Conservation (phyloP, 805 yeast species). For the Lachancea dasiensis region DNA sequence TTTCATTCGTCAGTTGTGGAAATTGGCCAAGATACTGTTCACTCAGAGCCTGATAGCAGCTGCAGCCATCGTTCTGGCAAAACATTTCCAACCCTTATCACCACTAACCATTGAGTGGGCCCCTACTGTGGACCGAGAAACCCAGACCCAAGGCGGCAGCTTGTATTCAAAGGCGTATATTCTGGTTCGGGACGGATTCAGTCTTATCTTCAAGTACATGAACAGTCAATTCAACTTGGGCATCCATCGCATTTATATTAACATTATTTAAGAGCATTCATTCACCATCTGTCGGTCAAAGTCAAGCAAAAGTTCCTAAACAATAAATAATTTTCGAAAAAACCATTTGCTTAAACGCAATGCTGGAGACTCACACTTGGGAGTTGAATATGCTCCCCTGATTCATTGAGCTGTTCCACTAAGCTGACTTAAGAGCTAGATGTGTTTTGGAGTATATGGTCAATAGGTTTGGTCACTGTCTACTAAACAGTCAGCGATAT, state of each 20-base stretch:
- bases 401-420: too few relatives aligned
- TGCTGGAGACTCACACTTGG: too few relatives aligned
- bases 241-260: constrained; percentile 2
- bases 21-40: not conserved
- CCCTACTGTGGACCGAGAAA: not conserved
- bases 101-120: constrained; percentile 2
- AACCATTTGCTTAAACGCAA: too few relatives aligned
- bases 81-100: constrained; percentile 1
- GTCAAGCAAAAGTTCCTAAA: not conserved
- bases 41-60: not conserved
- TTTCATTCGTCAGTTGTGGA: not conserved
- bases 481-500: too few relatives aligned
- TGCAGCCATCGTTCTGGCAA: constrained; percentile 3
- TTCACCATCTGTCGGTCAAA: not conserved
- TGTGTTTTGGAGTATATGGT: too few relatives aligned
- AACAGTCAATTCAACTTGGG: constrained; percentile 1
- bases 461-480: too few relatives aligned
- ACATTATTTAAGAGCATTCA: not conserved
- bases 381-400: too few relatives aligned
- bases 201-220: constrained; percentile 1
- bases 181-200: constrained; percentile 1
- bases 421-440: too few relatives aligned
- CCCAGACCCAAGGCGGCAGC: not conserved
- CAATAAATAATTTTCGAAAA: too few relatives aligned
- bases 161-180: not conserved